A percentile compares a stretch with the other conserved stretches of the same genome.
phyloP scores from a whole-genome alignment of 2,329 filamentous ascomycete species.

The Dactylellina leptospora region DNA sequence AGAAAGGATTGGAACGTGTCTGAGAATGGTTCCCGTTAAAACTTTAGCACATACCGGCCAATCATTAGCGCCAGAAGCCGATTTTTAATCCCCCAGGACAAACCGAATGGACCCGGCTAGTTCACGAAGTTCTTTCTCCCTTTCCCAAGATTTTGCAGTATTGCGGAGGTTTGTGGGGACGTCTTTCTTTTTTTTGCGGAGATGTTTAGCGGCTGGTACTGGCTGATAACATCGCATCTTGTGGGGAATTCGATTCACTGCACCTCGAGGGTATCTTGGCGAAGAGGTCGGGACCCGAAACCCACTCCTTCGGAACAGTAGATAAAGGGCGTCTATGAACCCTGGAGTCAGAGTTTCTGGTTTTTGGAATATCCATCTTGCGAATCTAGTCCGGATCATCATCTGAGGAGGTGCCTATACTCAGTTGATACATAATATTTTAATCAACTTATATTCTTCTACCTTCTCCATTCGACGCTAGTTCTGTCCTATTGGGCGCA shows the following conservation, averaged over 20 bases:
- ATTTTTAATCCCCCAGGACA: constrained; percentile 1
- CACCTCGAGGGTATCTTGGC: constrained; percentile 11
- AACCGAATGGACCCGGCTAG: constrained; percentile 28
- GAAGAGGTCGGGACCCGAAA: constrained; percentile 24
- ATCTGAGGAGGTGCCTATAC: constrained; percentile 46
- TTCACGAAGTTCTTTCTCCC: constrained; percentile 16
- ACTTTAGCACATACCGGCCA: constrained; percentile 29
- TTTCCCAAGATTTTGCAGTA: constrained; percentile 23
- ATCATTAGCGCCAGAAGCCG: constrained; percentile 27
- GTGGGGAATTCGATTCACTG: neutral
- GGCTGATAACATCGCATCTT: constrained; percentile 6
- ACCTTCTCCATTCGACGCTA: constrained; percentile 3
- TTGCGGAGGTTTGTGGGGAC: constrained; percentile 41
- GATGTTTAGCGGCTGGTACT: constrained; percentile 13
- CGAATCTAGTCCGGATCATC: constrained; percentile 40
- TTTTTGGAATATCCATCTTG: constrained; percentile 36
- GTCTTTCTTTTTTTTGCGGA: constrained; percentile 14
- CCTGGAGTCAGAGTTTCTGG: constrained; percentile 25
- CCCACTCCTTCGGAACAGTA: constrained; percentile 37
- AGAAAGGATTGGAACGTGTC: constrained; percentile 32
- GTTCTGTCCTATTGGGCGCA: neutral
- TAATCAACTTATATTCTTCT: constrained; percentile 11
- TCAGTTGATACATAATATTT: constrained; percentile 27
- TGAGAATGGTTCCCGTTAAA: constrained; percentile 21
- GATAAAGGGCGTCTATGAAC: constrained; percentile 52